Evolutionary conservation across 148 eudicot species (phyloP).

Genomic region (Amaranthus hypochondriacus): DNA sequence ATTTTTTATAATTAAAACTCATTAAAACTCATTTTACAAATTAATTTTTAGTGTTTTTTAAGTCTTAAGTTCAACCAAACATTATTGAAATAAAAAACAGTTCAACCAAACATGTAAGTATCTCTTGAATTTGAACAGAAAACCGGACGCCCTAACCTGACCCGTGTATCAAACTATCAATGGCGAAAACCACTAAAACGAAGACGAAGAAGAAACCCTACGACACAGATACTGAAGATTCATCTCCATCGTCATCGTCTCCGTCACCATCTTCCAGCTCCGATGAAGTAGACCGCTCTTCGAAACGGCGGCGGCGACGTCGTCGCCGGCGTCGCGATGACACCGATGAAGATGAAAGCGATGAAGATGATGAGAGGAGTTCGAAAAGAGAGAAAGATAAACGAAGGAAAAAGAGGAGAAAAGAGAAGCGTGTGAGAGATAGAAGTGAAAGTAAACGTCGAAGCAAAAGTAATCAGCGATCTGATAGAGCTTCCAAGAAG

Average conservation of each 20-base stretch:
- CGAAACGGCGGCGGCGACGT: constrained; percentile 24
- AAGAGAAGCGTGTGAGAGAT: constrained; percentile 27
- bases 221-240: constrained; percentile 3
- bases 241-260: constrained; percentile 7
- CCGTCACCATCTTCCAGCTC: constrained; percentile 18
- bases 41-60: too few relatives aligned
- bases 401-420: constrained; percentile 22
- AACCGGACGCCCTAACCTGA: too few relatives aligned
- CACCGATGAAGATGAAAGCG: constrained; percentile 3
- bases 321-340: constrained; percentile 3
- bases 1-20: too few relatives aligned
- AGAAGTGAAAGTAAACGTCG: constrained; percentile 27
- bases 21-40: too few relatives aligned
- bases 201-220: constrained; percentile 14
- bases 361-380: constrained; percentile 12
- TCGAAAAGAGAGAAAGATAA: constrained; percentile 31
- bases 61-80: too few relatives aligned
- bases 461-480: constrained; percentile 19
- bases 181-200: constrained; percentile 20
- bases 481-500: constrained; percentile 32
- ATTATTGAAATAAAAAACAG: too few relatives aligned
- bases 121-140: neutral
- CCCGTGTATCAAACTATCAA: neutral
- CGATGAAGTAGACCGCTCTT: constrained; percentile 10
- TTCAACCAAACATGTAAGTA: neutral